Evolutionary conservation across 768 basidiomycete species (phyloP), one percentile per base, ranked within the genome.

Genomic region (Fistulinella prunicolor): DNA sequence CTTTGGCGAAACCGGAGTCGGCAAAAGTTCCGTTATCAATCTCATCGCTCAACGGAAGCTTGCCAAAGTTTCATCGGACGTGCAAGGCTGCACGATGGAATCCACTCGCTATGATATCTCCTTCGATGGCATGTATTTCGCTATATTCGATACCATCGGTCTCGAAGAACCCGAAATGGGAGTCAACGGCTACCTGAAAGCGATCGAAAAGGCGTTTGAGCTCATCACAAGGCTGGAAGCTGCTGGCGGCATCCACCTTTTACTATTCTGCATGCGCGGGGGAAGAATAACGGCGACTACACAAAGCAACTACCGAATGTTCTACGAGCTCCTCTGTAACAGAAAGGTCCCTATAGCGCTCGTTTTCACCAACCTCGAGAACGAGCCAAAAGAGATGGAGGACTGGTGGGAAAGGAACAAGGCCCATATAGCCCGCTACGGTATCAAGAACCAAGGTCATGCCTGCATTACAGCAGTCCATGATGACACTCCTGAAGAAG

Each of bases 321-420:
- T 75, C 54, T 54, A 59, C 28, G 67, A 76, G 17, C 63, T 69
- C 21, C 69, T 76, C 24, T 76, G 76, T 47, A 49, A 45, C 20
- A 50, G 55, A 24, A 46, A 55, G 22, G 74, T 76, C 9, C 74
- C 73, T 9, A 64, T 69, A 14, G 62, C 69, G 0, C 54, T 76
- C 12, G 65, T 70, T n/a, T 58, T 75, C 34, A 75, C 72, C 2
- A 69, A 72, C 14, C 65, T 75, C n/a, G 74, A 73, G 53, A 40
- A 57, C 16, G 68, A 69, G n/a, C n/a, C n/a, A 41, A 32, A 6
- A 16, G 38, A 47, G 4, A 63, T 70, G 68, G 68, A 69, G 32
- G 40, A 53, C n/a, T 69, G 70, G 68, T 70, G 68, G 70, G n/a
- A 0, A 22, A 53, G 60, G 37, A 70, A 71, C 46, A 29, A 59